These are phyloP conservation scores for Penicillium daleae DNA, from an alignment of 495 filamentous ascomycete genomes.

Conservation along the genomic window DNA sequence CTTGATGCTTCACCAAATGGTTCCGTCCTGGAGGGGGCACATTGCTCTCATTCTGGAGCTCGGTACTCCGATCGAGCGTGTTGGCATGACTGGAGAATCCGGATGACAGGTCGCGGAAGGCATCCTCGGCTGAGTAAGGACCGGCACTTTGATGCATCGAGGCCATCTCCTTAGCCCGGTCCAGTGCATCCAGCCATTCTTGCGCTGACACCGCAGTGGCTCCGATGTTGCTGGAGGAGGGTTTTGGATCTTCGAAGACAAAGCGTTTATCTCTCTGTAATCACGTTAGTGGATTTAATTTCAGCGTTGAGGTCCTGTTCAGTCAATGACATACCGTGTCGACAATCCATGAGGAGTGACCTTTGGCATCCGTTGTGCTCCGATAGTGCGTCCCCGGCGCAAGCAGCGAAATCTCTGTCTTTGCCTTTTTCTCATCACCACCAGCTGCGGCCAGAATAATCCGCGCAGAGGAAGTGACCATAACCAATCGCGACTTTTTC, in stretches of 20 bases:
- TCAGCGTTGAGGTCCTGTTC: background rate
- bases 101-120: conserved; percentile 72
- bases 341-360: conserved; percentile 83
- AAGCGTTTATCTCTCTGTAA: conserved; percentile 83
- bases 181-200: conserved; percentile 87
- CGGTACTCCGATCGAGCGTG: conserved; percentile 64
- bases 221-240: conserved; percentile 51
- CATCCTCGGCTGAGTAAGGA: conserved; percentile 70
- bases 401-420: conserved; percentile 83
- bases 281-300: conserved; percentile 16
- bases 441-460: conserved; percentile 90
- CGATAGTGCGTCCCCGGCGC: conserved; percentile 72
- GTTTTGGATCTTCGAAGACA: conserved; percentile 89
- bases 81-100: conserved; percentile 75
- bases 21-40: conserved; percentile 42
- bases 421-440: conserved; percentile 94
- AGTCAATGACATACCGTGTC: conserved; percentile 74
- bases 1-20: conserved; percentile 53
- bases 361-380: conserved; percentile 80
- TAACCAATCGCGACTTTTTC: conserved; percentile 88
- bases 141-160: conserved; percentile 67
- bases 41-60: conserved; percentile 39
- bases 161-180: conserved; percentile 80
- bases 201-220: conserved; percentile 60
- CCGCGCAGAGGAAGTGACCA: conserved; percentile 90